Base-by-base conservation (phyloP, 768 basidiomycete genomes). In the Solioccasus polychromus region DNA sequence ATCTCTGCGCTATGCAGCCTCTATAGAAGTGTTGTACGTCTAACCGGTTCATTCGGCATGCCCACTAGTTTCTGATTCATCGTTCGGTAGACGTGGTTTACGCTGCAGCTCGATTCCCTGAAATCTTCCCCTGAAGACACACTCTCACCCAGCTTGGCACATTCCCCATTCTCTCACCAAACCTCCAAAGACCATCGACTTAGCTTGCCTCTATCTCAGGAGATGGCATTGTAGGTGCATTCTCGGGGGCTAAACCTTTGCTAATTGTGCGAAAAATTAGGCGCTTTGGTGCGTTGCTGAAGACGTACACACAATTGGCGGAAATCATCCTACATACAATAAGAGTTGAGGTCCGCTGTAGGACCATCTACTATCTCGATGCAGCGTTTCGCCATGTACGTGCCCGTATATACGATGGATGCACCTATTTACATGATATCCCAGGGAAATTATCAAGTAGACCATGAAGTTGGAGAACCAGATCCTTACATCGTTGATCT, bases 231-330 rank as follows among this genome's bases (percentile, higher is more conserved):
- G 94, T 94, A 55, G 54, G 91, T 70, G 23, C 39, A 12, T 42
- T 41, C 8, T n/a, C 30, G 36, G 17, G 5, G 38, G 7, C 14
- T 19, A 9, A 19, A 10, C 14, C 29, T 35, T 32, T 20, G 28
- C 26, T 46, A 23, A 62, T 42, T 54, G 11, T 20, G 37, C n/a
- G 35, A 29, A 48, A n/a, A 22, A 19, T 34, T 53, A 95, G 95
- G 49, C 92, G 92, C 24, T 96, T 92, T 68, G 86, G 94, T 61
- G 89, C 92, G 0, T 73, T 98, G 35, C 71, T 94, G 32, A 83
- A 86, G 68, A 95, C 93, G 2, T 97, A 92, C 57, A 84, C 88
- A 30, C 92, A 95, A 54, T 75, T 98, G 7, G 85, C 89, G 8
- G 83, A 88, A 57, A 77, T 94, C 46, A 84, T 96, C 39, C 71